A percentile compares a stretch with the other conserved stretches of the same genome.
These are phyloP conservation scores for Pachysandra terminalis DNA, from an alignment of 164 flowering plant genomes.

Conservation along the genomic window DNA sequence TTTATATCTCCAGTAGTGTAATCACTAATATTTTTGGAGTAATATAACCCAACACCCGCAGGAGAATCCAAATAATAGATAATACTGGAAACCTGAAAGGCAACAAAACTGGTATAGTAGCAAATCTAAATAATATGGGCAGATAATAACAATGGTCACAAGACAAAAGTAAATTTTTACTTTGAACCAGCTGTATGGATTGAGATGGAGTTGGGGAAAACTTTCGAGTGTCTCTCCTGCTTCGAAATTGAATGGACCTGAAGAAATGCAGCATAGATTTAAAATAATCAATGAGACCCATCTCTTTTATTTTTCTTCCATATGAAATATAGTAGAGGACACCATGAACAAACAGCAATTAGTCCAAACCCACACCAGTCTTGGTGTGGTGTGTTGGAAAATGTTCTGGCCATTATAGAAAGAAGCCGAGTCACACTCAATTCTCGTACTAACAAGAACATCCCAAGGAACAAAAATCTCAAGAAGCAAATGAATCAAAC, in stretches of 20 bases:
- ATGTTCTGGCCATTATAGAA: no score
- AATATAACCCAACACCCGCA: conserved; percentile 91
- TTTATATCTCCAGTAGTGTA: conserved; percentile 71
- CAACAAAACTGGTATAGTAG: background rate
- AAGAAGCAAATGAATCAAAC: background rate
- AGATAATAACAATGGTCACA: background rate
- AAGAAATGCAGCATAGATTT: conserved; percentile 5
- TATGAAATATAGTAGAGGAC: background rate
- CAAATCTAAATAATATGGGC: background rate
- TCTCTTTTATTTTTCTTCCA: background rate
- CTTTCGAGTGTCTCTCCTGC: conserved; percentile 28
- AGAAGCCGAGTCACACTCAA: no score
- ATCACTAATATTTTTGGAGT: conserved; percentile 49
- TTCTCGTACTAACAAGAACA: no score
- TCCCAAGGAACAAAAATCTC: no score
- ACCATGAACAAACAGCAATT: no score
- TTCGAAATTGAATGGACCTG: conserved; percentile 95
- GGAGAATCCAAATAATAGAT: conserved; percentile 97
- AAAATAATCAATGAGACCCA: no score
- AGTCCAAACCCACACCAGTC: no score
- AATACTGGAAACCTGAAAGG: conserved; percentile 73
- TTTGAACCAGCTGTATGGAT: conserved; percentile 95
- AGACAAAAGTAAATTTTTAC: conserved; percentile 24
- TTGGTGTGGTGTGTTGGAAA: no score
- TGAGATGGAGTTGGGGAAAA: conserved; percentile 67